Evolutionary conservation across 352 stramenopile species (phyloP).

Genomic region (Globisporangium camurandrum): DNA sequence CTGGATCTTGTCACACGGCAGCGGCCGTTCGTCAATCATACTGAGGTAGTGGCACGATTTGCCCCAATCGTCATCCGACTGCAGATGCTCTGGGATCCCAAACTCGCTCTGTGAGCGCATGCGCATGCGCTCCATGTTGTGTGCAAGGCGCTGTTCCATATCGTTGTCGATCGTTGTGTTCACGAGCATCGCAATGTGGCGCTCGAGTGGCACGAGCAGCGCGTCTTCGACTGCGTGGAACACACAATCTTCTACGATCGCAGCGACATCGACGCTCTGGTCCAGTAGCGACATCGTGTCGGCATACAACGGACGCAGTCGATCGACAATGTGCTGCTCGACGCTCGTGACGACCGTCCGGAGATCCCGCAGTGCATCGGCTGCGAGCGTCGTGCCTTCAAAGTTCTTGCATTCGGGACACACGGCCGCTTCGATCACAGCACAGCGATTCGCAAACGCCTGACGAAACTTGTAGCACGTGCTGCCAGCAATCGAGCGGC

Average conservation of each 20-base stretch:
- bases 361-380: slow-evolving; percentile 53
- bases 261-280: slow-evolving; percentile 43
- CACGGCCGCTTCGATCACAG: slow-evolving; percentile 53
- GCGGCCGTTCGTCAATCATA: slow-evolving; percentile 73
- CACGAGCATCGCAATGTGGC: slow-evolving; percentile 69
- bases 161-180: slow-evolving; percentile 48
- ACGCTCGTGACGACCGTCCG: slow-evolving; percentile 64
- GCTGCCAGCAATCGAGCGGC: slow-evolving; percentile 50
- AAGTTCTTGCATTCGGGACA: slow-evolving; percentile 45
- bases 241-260: slow-evolving; percentile 59
- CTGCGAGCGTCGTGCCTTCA: slow-evolving; percentile 41
- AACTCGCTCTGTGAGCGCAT: slow-evolving; percentile 60
- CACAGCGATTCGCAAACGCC: slow-evolving; percentile 64
- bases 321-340: slow-evolving; percentile 68
- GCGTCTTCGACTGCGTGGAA: slow-evolving; percentile 70
- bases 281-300: slow-evolving; percentile 54
- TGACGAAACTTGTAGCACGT: slow-evolving; percentile 75
- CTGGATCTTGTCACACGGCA: slow-evolving; percentile 75
- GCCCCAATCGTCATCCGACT: slow-evolving; percentile 72
- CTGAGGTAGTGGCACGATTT: slow-evolving; percentile 74
- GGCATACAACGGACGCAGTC: slow-evolving; percentile 54
- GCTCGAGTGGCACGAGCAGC: slow-evolving; percentile 66
- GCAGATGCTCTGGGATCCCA: slow-evolving; percentile 67
- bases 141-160: slow-evolving; percentile 38
- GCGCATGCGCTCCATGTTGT: slow-evolving; percentile 61